Evolutionary conservation across 495 filamentous ascomycete genomes (phyloP).

Genomic region (Beverwykella pulmonaria): DNA sequence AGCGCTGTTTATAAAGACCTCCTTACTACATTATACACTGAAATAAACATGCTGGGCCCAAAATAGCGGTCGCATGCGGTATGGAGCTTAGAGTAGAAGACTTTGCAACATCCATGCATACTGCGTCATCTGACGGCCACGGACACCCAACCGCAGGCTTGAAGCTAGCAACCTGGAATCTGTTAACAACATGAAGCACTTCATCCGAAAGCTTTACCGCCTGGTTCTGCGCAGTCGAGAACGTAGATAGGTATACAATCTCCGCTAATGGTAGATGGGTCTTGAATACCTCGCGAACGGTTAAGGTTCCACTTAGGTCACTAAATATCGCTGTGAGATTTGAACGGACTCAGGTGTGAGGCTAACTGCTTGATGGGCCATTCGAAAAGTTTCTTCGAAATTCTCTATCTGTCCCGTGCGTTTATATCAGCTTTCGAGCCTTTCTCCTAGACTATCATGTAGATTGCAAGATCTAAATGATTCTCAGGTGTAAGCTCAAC

Average conservation of each 20-base stretch:
- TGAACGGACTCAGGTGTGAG: slow-evolving; percentile 8
- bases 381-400: not conserved
- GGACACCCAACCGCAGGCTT: slow-evolving; percentile 40
- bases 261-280: slow-evolving; percentile 13
- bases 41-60: slow-evolving; percentile 32
- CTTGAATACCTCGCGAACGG: slow-evolving; percentile 24
- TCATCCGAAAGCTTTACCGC: slow-evolving; percentile 40
- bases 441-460: not conserved
- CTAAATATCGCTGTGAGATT: too few species aligned
- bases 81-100: slow-evolving; percentile 26
- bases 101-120: slow-evolving; percentile 21
- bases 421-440: not conserved
- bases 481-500: slow-evolving; percentile 9
- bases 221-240: slow-evolving; percentile 28
- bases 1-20: too few species aligned
- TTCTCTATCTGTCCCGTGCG: not conserved
- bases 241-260: slow-evolving; percentile 46
- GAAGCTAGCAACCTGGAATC: slow-evolving; percentile 46
- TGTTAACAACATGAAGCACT: slow-evolving; percentile 43
- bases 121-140: slow-evolving; percentile 33
- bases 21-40: slow-evolving; percentile 11
- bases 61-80: slow-evolving; percentile 8
- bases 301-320: slow-evolving; percentile 31
- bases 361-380: not conserved
- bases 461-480: slow-evolving; percentile 1